A percentile compares a stretch with the other conserved stretches of the same genome.
These are phyloP conservation scores for Candida lessepsii DNA, from an alignment of 805 yeast species.

Conservation along the genomic window DNA sequence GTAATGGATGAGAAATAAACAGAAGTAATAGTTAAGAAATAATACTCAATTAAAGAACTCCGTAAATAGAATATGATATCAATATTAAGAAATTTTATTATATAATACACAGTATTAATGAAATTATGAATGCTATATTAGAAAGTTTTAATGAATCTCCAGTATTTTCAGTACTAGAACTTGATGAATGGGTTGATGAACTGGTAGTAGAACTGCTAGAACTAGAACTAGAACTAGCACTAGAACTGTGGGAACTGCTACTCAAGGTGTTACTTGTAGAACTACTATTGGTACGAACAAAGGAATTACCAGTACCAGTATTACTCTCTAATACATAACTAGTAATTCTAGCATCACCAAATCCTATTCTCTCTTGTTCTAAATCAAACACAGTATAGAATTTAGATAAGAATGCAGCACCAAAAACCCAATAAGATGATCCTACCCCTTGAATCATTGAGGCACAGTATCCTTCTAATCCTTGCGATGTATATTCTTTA, in stretches of 20 bases:
- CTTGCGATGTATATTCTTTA: constrained; percentile 34
- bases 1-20: too few species aligned
- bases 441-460: constrained; percentile 62
- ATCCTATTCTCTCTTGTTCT: constrained; percentile 48
- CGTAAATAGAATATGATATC: too few species aligned
- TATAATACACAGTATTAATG: constrained; percentile 10
- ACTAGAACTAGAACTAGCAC: not conserved
- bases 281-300: not conserved
- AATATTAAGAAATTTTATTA: too few species aligned
- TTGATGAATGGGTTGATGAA: not conserved
- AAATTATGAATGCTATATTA: constrained; percentile 7
- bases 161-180: not conserved
- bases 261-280: not conserved
- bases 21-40: too few species aligned
- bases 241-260: not conserved
- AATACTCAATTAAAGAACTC: not conserved
- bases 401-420: constrained; percentile 57
- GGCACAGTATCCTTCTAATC: constrained; percentile 53
- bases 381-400: constrained; percentile 60
- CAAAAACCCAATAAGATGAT: constrained; percentile 53
- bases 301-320: not conserved
- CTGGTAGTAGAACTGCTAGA: not conserved
- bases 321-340: constrained; percentile 12
- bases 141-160: constrained; percentile 2
- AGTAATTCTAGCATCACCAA: constrained; percentile 31